Evolutionary conservation across 1,284 basidiomycete species (phyloP), one percentile per base, ranked within the genome.

Genomic region (Tremellales sp.): DNA sequence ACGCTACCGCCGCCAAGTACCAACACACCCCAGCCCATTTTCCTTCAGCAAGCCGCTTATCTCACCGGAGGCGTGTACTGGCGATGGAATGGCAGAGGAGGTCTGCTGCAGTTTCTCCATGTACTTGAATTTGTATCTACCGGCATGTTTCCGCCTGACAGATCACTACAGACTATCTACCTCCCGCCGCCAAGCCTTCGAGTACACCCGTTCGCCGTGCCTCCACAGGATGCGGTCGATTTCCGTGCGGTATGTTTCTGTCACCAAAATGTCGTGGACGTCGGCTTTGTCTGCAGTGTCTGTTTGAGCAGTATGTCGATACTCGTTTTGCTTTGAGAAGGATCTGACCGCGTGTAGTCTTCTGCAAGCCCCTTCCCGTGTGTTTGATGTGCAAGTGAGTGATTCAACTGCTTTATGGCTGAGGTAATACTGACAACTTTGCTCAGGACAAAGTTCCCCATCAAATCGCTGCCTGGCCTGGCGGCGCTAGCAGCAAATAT

Each of bases 181-280:
- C 79, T 95, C n/a, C 82, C 90, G 1, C 81, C 89, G 9, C 84
- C 85, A 3, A 77, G 83, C 3, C 80, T 94, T 44, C 83, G 92
- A 19, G 80, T 81, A 50, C 76, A 83, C 19, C 77, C 69, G 3
- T 70, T 98, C 40, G 82, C 86, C 2, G 82, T 89, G 25, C 94
- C 95, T 0, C 90, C 86, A 1, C 87, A 94, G 71, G 93, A 97
- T 65, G 86, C 85, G 57, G 86, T 97, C 49, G 95, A 98, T 68
- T 94, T 98, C 67, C 80, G 95, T 24, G 95, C 95, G 0, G 93
- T 93, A 5, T 98, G 95, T 70, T 98, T 99, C 75, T 99, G 95
- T 72, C 95, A 98, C 73, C 92, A 97, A 65, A 84, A 85, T 44
- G 94, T 97, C 38, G 83, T 98, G 31, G 94, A 98, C 64, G 82